A percentile compares a stretch with the other conserved stretches of the same genome.
These are phyloP conservation scores for Periconia sp. DNA, from an alignment of 2,329 filamentous ascomycete species.

Conservation along the genomic window DNA sequence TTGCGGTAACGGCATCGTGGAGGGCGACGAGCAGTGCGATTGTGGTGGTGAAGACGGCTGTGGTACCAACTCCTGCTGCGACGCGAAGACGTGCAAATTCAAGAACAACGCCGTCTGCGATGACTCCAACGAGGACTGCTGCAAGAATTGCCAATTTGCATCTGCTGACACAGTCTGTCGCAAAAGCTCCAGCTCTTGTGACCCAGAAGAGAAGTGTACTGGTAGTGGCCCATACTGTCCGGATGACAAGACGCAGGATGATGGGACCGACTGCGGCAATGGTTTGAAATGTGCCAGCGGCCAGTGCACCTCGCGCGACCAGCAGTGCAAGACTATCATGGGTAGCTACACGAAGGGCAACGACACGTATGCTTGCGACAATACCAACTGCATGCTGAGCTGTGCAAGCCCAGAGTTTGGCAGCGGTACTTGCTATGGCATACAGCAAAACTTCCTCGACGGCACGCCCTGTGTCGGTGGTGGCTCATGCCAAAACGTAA, in stretches of 20 bases:
- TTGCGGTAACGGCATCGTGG: conserved; percentile 97
- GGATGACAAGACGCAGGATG: conserved; percentile 68
- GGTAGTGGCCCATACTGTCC: conserved; percentile 78
- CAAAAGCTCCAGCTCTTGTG: conserved; percentile 77
- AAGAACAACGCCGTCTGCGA: conserved; percentile 76
- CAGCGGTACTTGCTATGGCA: conserved; percentile 69
- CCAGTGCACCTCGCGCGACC: conserved; percentile 90
- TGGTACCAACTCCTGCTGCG: conserved; percentile 78
- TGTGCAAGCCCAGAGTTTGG: conserved; percentile 76
- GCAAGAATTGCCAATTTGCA: conserved; percentile 72
- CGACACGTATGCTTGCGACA: conserved; percentile 80
- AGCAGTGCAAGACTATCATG: conserved; percentile 86
- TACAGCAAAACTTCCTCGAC: conserved; percentile 93
- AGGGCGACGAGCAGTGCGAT: conserved; percentile 92
- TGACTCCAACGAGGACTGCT: conserved; percentile 86
- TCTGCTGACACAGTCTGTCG: conserved; percentile 77
- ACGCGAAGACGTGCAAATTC: conserved; percentile 87
- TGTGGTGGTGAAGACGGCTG: conserved; percentile 82
- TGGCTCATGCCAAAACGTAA: conserved; percentile 75
- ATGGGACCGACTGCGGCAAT: conserved; percentile 75
- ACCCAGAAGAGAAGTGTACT: conserved; percentile 82
- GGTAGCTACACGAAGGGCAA: conserved; percentile 75
- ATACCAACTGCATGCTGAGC: conserved; percentile 73
- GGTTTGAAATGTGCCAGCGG: conserved; percentile 84
- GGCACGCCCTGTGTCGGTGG: conserved; percentile 84